Evolutionary conservation across 208 protist genomes (phyloP), one percentile per base, ranked within the genome.

Genomic region (Leptomonas seymouri): DNA sequence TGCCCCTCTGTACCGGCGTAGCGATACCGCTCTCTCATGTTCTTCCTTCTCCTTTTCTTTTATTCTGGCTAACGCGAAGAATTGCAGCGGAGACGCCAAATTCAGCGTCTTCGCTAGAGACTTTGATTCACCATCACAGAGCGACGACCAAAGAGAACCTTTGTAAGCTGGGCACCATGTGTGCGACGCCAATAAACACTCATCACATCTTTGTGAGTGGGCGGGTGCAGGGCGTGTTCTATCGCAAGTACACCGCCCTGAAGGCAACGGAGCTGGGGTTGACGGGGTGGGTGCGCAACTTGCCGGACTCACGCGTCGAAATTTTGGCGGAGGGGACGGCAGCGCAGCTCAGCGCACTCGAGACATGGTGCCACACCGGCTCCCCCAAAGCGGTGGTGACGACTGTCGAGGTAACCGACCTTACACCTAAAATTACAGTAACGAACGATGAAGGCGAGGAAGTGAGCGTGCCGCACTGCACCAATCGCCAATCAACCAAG

Each of bases 191-290:
- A 14, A 68, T 73, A 27, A 41, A n/a, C 45, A 58, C 51, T 3
- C 81, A 74, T 16, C 86, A 87, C 68, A 78, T 95, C 18, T 74
- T 91, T 34, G 89, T 97, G 18, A 69, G 61, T 39, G 93, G 93
- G 20, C 76, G 81, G 18, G 93, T 97, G 36, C 93, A 97, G 70
- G 91, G 93, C 30, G 93, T 97, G 2, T 96, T 93, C 65, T 97
- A 88, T 41, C 82, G 91, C 66, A 97, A 96, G 59, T 74, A 97
- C 80, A 92, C 93, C 9, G 64, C 82, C 28, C 61, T 61, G 7
- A 60, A 69, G 7, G 91, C 87, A 6, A 7, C 36, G 28, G 65
- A 80, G 54, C 71, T 84, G 1, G 76, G 84, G 0, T 60, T 97
- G n/a, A 81, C 81, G 12, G 93, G 91, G 23, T 97, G 83, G 78